These are phyloP conservation scores for Cetradonia linearis DNA, from an alignment of 495 filamentous ascomycete genomes.

Conservation along the genomic window DNA sequence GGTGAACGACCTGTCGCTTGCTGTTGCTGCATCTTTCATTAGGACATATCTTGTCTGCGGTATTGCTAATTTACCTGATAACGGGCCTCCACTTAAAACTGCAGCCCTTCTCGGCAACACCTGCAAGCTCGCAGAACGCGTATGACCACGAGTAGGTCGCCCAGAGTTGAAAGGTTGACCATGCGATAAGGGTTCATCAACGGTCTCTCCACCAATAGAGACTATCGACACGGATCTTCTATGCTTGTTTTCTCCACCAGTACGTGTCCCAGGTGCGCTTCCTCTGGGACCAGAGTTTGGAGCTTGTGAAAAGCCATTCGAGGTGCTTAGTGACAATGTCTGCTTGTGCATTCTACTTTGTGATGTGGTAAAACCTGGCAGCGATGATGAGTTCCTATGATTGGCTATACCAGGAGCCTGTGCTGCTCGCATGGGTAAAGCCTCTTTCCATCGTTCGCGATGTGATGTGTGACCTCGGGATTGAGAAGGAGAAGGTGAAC, in stretches of 20 bases:
- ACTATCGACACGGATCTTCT: constrained; percentile 89
- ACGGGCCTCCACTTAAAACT: constrained; percentile 25
- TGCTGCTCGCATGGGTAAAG: constrained; percentile 12
- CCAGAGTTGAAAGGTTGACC: constrained; percentile 28
- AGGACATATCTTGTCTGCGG: neutral
- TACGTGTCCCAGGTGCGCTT: neutral
- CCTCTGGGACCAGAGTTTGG: neutral
- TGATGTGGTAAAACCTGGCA: constrained; percentile 22
- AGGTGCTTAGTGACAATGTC: constrained; percentile 22
- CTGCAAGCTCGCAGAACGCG: constrained; percentile 75
- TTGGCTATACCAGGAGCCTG: neutral
- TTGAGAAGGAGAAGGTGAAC: constrained; percentile 26
- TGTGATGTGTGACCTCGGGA: constrained; percentile 8
- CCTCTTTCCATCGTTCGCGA: constrained; percentile 24
- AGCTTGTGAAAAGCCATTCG: constrained; percentile 7
- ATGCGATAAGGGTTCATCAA: constrained; percentile 34
- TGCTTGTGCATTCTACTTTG: constrained; percentile 40
- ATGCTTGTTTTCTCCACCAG: constrained; percentile 41
- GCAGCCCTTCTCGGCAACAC: constrained; percentile 50
- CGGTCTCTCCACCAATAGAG: constrained; percentile 63
- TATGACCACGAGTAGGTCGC: constrained; percentile 54
- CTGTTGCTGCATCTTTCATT: constrained; percentile 13
- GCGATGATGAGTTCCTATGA: constrained; percentile 9
- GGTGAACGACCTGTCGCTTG: constrained; percentile 18
- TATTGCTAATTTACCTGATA: constrained; percentile 8